Base-by-base conservation (phyloP, 108 stramenopile species). In the Schizochytrium sp. region DNA sequence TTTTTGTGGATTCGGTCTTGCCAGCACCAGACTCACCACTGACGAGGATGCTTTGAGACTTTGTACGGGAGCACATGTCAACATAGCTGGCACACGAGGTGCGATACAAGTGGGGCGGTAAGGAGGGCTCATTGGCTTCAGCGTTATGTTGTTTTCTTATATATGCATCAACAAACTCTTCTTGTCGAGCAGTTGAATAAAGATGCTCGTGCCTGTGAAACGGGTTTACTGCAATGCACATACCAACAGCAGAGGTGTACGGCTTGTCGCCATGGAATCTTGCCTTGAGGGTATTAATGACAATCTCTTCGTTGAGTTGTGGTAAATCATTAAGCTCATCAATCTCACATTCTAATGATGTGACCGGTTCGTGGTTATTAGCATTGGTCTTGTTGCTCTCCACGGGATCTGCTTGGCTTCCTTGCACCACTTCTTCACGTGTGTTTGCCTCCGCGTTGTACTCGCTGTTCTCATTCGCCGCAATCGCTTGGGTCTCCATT, bases 201-300 rank as follows among this genome's bases (percentile, higher is more conserved):
- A 59, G 73, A 8, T 83, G 7, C 45, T 83, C 73, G 4, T 17
- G 46, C 0, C 46, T n/a, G 56, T 56, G 57, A 87, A 89, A 93
- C 15, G 93, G 93, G 49, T 93, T 93, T 53, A 91, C 90, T 28
- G 93, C 91, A 38, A 93, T 91, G 40, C 92, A 61, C 46, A 92
- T 91, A 64, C 91, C 72, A 41, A 91, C 92, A 10, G 91, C 92
- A 72, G 89, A 93, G 15, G 93, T 93, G 92, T 93, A 93, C 12
- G 91, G 91, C 19, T 91, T 61, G 17, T 57, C 64, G 87, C 45
- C 46, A 19, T 69, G 57, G 41, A 88, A 91, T 46, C 93, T 57
- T 56, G 50, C 55, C 19, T 89, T 56, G 12, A 93, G 88, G 87
- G 91, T 92, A 58, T 87, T 58, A 1, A 93, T 61, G 56, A 93